These are phyloP conservation scores for Beauveria brongniartii DNA, from an alignment of 2,329 filamentous ascomycete genomes.

Conservation along the genomic window DNA sequence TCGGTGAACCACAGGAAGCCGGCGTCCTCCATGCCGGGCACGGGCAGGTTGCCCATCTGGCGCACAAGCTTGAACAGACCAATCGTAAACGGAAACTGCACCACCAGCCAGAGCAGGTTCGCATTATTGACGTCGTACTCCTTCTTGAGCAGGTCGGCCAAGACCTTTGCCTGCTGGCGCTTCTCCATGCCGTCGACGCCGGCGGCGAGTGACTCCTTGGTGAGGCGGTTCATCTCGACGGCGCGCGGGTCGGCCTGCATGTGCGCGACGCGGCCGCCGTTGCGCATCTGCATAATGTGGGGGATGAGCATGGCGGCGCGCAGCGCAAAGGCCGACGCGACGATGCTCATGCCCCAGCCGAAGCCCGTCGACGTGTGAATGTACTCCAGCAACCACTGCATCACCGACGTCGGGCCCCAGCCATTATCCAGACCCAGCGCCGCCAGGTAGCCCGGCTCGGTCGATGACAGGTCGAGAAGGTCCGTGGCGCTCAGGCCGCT, in stretches of 20 bases:
- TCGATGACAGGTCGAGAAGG: slow-evolving; percentile 51
- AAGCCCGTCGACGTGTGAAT: slow-evolving; percentile 67
- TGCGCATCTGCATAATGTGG: slow-evolving; percentile 27
- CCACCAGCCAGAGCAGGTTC: slow-evolving; percentile 30
- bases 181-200: slow-evolving; percentile 32
- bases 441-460: slow-evolving; percentile 75
- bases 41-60: slow-evolving; percentile 68
- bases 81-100: slow-evolving; percentile 60
- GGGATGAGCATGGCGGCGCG: slow-evolving; percentile 60
- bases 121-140: slow-evolving; percentile 27
- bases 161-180: slow-evolving; percentile 24
- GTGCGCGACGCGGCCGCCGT: slow-evolving; percentile 48
- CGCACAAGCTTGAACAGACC: slow-evolving; percentile 72
- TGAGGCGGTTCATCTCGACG: slow-evolving; percentile 36
- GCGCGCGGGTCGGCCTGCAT: slow-evolving; percentile 49
- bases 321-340: slow-evolving; percentile 54
- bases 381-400: slow-evolving; percentile 75
- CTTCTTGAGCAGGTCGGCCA: slow-evolving; percentile 29
- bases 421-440: slow-evolving; percentile 81
- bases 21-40: slow-evolving; percentile 66
- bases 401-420: slow-evolving; percentile 56
- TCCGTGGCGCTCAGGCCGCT: slow-evolving; percentile 31
- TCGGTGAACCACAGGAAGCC: slow-evolving; percentile 73
- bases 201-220: slow-evolving; percentile 31
- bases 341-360: slow-evolving; percentile 77